A percentile compares a stretch with the other conserved stretches of the same genome.
Evolutionary conservation across 2,329 filamentous ascomycete genomes (phyloP).

Genomic region (Rhinocladiella similis): DNA sequence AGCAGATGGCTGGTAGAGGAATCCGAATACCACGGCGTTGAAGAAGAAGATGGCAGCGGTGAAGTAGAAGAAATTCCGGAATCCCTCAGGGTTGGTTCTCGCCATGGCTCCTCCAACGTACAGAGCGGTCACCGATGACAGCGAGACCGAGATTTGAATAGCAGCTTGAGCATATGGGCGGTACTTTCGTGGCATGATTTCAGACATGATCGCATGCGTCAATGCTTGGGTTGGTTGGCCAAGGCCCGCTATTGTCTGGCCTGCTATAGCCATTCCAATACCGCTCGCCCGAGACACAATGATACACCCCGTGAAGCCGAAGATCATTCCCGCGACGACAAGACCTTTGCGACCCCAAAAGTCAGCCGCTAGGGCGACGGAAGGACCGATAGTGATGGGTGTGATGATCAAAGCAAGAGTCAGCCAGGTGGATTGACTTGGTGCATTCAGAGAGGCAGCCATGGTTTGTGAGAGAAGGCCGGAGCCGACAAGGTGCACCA

Average conservation of each 20-base stretch:
- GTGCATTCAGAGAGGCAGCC: background rate
- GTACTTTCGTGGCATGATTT: conserved; percentile 5
- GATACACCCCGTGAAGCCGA: background rate
- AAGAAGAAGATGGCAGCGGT: background rate
- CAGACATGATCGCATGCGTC: conserved; percentile 2
- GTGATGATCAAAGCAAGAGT: background rate
- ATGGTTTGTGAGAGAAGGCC: background rate
- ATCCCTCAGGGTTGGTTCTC: background rate
- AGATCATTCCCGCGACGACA: background rate
- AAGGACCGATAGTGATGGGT: background rate
- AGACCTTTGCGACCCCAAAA: conserved; percentile 18
- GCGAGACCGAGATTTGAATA: background rate
- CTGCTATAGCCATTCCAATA: conserved; percentile 5
- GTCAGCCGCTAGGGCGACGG: conserved; percentile 2
- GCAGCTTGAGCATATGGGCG: background rate
- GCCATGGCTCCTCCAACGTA: background rate
- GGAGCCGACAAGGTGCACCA: no score
- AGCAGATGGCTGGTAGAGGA: background rate
- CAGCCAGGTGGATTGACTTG: background rate
- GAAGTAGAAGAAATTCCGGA: conserved; percentile 4
- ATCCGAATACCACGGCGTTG: background rate
- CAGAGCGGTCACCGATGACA: background rate
- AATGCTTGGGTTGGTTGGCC: background rate
- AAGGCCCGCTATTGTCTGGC: background rate
- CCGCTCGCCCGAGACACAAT: background rate